Conservation (phyloP, 2,329 filamentous ascomycete species). For the Diaporthe citriasiana region DNA sequence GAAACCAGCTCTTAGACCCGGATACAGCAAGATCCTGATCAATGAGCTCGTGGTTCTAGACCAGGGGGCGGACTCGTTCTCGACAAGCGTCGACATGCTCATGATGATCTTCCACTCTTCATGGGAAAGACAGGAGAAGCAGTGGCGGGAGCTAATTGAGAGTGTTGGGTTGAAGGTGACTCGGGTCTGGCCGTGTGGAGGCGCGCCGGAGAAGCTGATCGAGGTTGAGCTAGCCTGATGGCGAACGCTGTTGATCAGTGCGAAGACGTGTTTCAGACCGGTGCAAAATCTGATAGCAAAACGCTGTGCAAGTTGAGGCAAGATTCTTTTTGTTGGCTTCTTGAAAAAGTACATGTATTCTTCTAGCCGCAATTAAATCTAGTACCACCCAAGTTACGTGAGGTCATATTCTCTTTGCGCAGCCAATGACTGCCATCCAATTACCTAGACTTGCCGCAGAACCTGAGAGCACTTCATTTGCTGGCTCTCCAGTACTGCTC, state of each 20-base stretch:
- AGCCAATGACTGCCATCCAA: background rate
- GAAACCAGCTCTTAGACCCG: constrained; percentile 49
- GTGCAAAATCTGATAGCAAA: background rate
- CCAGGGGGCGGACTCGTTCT: constrained; percentile 52
- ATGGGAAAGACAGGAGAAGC: constrained; percentile 53
- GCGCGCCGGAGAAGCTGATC: constrained; percentile 55
- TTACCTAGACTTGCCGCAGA: background rate
- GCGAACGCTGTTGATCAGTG: background rate
- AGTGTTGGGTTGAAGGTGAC: constrained; percentile 52
- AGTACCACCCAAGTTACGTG: background rate
- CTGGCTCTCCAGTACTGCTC: constrained; percentile 30
- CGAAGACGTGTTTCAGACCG: background rate
- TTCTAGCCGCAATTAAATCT: background rate
- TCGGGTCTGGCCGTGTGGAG: constrained; percentile 49
- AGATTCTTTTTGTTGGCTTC: too few species aligned
- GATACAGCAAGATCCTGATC: constrained; percentile 51
- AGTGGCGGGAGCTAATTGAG: constrained; percentile 53
- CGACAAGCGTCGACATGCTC: constrained; percentile 55
- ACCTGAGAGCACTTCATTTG: background rate
- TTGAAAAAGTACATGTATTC: background rate
- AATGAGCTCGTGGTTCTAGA: constrained; percentile 53
- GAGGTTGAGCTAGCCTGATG: constrained; percentile 51
- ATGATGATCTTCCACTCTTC: constrained; percentile 54
- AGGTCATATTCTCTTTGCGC: background rate
- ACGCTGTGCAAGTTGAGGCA: background rate